Percentiles rank a stretch among this genome's conserved stretches.
Evolutionary conservation across 2,329 filamentous ascomycete species (phyloP).

Genomic region (Pyrenochaeta sp.): DNA sequence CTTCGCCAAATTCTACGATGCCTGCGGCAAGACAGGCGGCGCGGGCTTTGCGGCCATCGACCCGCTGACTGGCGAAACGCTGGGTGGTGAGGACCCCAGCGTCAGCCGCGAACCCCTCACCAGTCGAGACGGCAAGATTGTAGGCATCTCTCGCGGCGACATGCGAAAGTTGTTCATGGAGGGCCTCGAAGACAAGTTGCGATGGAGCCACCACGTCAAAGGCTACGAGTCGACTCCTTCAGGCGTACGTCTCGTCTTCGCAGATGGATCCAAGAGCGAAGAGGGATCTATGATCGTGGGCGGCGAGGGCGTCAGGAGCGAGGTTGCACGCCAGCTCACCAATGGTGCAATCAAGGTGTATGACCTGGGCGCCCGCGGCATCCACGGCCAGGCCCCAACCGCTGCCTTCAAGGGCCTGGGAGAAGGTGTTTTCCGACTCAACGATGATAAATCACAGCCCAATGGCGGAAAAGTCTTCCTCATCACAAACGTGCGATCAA

Average conservation of each 20-base stretch:
- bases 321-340: slow-evolving; percentile 66
- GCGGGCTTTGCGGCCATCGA: slow-evolving; percentile 60
- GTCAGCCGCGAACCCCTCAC: slow-evolving; percentile 44
- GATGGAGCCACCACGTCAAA: slow-evolving; percentile 64
- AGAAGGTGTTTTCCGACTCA: slow-evolving; percentile 68
- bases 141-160: slow-evolving; percentile 69
- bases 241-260: slow-evolving; percentile 66
- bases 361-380: slow-evolving; percentile 69
- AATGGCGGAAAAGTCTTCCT: slow-evolving; percentile 58
- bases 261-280: slow-evolving; percentile 65
- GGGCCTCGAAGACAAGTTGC: slow-evolving; percentile 63
- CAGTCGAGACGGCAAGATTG: slow-evolving; percentile 64
- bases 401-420: slow-evolving; percentile 68
- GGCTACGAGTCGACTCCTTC: slow-evolving; percentile 64
- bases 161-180: slow-evolving; percentile 67
- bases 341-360: slow-evolving; percentile 66
- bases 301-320: slow-evolving; percentile 69
- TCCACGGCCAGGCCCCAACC: slow-evolving; percentile 70
- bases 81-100: slow-evolving; percentile 27
- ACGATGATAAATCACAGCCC: slow-evolving; percentile 56
- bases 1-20: slow-evolving; percentile 65
- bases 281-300: slow-evolving; percentile 67
- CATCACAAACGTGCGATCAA: slow-evolving; percentile 70
- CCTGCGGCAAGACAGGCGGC: slow-evolving; percentile 67
- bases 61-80: slow-evolving; percentile 61